These are phyloP conservation scores for Cenchrus purpureus DNA, from an alignment of 176 grass and related monocot genomes.

Conservation along the genomic window DNA sequence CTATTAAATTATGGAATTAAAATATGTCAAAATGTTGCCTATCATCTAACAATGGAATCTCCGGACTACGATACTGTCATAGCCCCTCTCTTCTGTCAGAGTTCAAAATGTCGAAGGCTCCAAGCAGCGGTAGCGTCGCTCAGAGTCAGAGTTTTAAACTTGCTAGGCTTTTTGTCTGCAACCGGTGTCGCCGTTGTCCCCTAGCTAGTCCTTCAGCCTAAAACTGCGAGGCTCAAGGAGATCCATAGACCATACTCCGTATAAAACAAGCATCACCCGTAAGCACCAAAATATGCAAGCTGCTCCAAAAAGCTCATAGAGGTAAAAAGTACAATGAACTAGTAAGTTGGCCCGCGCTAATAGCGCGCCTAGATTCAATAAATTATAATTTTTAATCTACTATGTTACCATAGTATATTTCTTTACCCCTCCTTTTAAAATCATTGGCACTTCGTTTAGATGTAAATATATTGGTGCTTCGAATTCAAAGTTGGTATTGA, in stretches of 20 bases:
- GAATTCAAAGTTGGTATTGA: too few relatives aligned
- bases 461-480: too few relatives aligned
- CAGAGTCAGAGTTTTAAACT: slow-evolving; percentile 5
- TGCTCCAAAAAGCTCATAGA: background rate
- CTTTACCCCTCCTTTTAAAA: too few relatives aligned
- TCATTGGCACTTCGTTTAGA: too few relatives aligned
- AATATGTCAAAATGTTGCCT: too few relatives aligned
- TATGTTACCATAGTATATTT: too few relatives aligned
- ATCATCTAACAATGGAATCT: slow-evolving; percentile 18
- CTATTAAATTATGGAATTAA: too few relatives aligned
- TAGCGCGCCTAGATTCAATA: too few relatives aligned
- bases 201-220: slow-evolving; percentile 36
- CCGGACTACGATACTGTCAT: slow-evolving; percentile 17
- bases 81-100: background rate
- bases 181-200: slow-evolving; percentile 26
- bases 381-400: too few relatives aligned
- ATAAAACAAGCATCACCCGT: slow-evolving; percentile 15
- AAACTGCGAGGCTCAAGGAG: slow-evolving; percentile 32
- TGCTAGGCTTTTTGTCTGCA: slow-evolving; percentile 52
- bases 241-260: slow-evolving; percentile 11
- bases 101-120: background rate
- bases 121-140: background rate
- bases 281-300: slow-evolving; percentile 4
- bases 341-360: too few relatives aligned
- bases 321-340: background rate